Base-by-base conservation (phyloP, 2,329 filamentous ascomycete species). In the Paradendryphiella salina region DNA sequence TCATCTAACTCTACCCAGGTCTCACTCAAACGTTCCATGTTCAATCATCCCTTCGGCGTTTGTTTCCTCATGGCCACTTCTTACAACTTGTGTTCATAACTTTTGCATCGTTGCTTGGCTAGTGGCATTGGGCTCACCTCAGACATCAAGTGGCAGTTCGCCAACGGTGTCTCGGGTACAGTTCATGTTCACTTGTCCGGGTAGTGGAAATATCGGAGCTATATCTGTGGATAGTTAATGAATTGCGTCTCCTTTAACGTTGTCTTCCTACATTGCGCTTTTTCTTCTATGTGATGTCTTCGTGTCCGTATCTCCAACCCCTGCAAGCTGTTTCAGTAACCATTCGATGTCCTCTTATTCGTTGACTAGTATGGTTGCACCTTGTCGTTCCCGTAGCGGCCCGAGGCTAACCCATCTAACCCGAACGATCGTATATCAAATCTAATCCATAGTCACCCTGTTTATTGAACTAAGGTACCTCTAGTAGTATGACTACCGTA, bases 181-280 rank as follows among this genome's bases (percentile, higher is more conserved):
- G 57, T 55, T 52, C 56, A 64, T 43, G 50, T 61, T 46, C 52
- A 56, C 44, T 37, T 52, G 63, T 56, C 54, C 52, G 60, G 37
- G 61, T 61, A 59, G 60, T 57, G 59, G 59, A 60, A 59, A 67
- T 59, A 61, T 59, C 54, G 56, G 56, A 63, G 67, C 55, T 65
- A 63, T 56, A 65, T 59, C 54, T 72, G 68, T 71, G 63, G 66
- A 72, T 72, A 72, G 64, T 66, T 72, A 72, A 72, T 71, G 66
- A 69, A 70, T 57, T 63, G 56, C 53, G 50, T 59, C 57, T 62
- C 50, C 45, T 56, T 56, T 48, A 54, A 13, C 17, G 28, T 36
- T 40, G 35, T 43, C 11, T 20, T 21, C 28, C 26, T 41, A 38
- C 20, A 6, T 48, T 23, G 26, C 56, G 32, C 11, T 46, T 42